Conservation (phyloP, 2,329 filamentous ascomycete genomes). For the Fusarium ambrosium region DNA sequence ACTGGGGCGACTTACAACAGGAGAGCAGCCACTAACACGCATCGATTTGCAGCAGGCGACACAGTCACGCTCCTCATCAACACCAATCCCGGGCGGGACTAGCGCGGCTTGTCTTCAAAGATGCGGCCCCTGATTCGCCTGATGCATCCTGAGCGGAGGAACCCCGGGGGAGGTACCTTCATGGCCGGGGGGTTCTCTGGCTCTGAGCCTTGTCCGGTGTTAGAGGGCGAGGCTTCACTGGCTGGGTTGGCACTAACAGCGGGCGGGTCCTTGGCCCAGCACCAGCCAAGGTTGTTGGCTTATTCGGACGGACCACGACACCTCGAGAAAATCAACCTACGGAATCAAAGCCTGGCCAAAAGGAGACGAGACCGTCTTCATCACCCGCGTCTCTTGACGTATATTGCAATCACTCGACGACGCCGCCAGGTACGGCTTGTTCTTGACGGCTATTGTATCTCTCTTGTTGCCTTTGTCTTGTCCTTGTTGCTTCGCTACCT, state of each 20-base stretch:
- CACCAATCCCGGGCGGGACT: slow-evolving; percentile 39
- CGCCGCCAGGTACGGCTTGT: slow-evolving; percentile 11
- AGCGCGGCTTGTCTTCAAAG: slow-evolving; percentile 29
- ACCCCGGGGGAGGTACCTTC: slow-evolving; percentile 48
- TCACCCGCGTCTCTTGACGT: slow-evolving; percentile 39
- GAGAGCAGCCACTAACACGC: slow-evolving; percentile 35
- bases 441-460: slow-evolving; percentile 1
- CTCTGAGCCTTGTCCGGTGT: slow-evolving; percentile 16
- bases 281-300: slow-evolving; percentile 40
- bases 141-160: slow-evolving; percentile 43
- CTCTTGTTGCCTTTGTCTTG: slow-evolving; percentile 21
- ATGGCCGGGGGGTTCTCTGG: slow-evolving; percentile 3
- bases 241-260: slow-evolving; percentile 39
- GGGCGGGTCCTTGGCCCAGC: slow-evolving; percentile 28
- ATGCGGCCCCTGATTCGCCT: slow-evolving; percentile 43
- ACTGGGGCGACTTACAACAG: slow-evolving; percentile 36
- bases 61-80: slow-evolving; percentile 36
- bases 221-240: slow-evolving; percentile 33
- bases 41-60: slow-evolving; percentile 41
- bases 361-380: slow-evolving; percentile 49
- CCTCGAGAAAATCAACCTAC: slow-evolving; percentile 54
- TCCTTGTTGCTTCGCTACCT: slow-evolving; percentile 26
- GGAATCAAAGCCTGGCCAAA: slow-evolving; percentile 51
- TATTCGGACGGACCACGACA: slow-evolving; percentile 59
- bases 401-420: slow-evolving; percentile 13